phyloP scores from a whole-genome alignment of 164 flowering plant species.

The Aristolochia californica region DNA sequence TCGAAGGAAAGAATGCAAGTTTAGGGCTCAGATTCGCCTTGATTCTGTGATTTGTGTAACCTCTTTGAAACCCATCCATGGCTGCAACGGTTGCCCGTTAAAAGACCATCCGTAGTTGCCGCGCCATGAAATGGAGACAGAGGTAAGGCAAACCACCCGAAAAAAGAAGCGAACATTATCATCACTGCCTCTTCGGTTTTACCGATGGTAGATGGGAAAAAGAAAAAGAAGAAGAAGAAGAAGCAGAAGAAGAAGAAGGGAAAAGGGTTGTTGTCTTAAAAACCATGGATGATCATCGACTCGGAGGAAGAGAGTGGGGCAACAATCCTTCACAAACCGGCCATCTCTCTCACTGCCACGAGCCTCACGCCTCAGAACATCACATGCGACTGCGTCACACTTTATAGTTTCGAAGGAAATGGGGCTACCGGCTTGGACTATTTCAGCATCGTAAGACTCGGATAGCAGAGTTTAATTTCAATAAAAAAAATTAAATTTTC shows the following conservation, averaged over 20 bases:
- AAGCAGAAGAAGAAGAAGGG: not conserved
- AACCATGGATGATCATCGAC: not conserved
- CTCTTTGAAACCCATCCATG: not conserved
- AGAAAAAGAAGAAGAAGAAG: not conserved
- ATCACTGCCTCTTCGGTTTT: not conserved
- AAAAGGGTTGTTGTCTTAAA: not conserved
- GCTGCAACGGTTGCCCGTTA: conserved; percentile 1
- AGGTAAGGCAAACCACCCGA: not conserved
- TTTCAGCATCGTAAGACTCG: too few species aligned
- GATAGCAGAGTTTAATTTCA: too few species aligned
- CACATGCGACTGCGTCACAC: too few species aligned
- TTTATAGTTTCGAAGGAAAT: too few species aligned
- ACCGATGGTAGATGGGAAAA: not conserved
- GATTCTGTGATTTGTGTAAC: not conserved
- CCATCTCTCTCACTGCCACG: not conserved
- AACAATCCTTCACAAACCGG: not conserved
- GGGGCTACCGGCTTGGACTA: too few species aligned
- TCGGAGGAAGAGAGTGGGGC: not conserved
- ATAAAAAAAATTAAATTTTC: too few species aligned
- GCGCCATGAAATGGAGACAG: not conserved
- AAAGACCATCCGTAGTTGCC: not conserved
- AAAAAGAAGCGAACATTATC: not conserved
- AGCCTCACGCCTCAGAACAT: not conserved
- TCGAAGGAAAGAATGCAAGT: not conserved
- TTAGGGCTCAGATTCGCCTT: not conserved